Evolutionary conservation across 352 stramenopile genomes (phyloP).

Genomic region (Pythium insidiosum): DNA sequence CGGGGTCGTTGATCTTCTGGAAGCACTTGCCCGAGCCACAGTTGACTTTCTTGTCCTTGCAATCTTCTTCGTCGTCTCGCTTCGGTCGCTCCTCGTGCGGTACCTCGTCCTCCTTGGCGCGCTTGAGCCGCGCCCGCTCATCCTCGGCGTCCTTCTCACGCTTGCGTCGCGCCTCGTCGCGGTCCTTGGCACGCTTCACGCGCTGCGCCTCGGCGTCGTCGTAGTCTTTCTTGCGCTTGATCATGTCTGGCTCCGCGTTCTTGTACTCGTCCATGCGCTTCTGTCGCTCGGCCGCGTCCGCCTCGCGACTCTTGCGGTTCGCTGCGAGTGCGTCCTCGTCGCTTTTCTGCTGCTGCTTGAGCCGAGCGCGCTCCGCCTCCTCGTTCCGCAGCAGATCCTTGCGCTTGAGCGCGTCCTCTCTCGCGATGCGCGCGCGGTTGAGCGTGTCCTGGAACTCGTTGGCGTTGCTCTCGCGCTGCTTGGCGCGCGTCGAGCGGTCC

Average conservation of each 20-base stretch:
- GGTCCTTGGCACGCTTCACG: background rate
- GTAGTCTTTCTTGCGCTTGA: too few species aligned
- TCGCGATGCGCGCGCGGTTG: background rate
- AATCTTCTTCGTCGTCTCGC: slow-evolving; percentile 2
- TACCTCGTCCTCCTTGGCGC: background rate
- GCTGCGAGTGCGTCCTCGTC: background rate
- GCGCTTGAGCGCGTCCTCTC: background rate
- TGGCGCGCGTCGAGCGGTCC: background rate
- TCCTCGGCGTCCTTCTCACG: background rate
- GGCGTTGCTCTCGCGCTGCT: background rate
- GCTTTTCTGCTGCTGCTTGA: background rate
- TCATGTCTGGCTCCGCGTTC: slow-evolving; percentile 3
- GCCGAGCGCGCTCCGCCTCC: background rate
- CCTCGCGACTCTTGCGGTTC: slow-evolving; percentile 1
- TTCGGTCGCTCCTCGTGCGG: background rate
- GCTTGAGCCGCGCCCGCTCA: background rate
- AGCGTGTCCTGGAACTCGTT: background rate
- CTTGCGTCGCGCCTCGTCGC: background rate
- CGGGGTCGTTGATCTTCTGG: background rate
- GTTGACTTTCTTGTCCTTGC: background rate
- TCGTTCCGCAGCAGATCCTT: background rate
- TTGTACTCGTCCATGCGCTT: too few species aligned
- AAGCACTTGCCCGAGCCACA: slow-evolving; percentile 3
- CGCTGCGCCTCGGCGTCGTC: background rate
- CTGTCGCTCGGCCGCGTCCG: background rate